Percentiles rank a stretch among this genome's conserved stretches.
phyloP scores from a whole-genome alignment of 345 rosid species.

The Draba incana region DNA sequence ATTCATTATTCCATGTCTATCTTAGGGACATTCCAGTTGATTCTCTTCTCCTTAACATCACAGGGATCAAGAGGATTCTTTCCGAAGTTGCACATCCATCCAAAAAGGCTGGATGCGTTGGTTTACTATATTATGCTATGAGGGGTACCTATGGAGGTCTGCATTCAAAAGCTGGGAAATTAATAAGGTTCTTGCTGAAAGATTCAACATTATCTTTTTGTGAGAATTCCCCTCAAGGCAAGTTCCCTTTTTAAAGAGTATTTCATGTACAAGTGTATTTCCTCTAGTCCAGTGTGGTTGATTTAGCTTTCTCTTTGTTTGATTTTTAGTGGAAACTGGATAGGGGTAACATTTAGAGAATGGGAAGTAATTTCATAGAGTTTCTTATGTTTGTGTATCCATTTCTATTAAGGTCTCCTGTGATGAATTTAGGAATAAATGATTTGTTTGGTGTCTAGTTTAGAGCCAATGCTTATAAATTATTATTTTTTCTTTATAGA shows the following conservation, averaged over 20 bases:
- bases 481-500: not conserved
- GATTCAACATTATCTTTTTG: slow-evolving; percentile 53
- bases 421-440: slow-evolving; percentile 14
- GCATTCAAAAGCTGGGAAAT: slow-evolving; percentile 69
- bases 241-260: slow-evolving; percentile 35
- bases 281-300: slow-evolving; percentile 1
- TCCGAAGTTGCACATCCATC: slow-evolving; percentile 54
- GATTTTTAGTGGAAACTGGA: slow-evolving; percentile 22
- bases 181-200: slow-evolving; percentile 56
- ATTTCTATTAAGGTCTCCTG: not conserved
- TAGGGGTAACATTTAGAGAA: slow-evolving; percentile 8
- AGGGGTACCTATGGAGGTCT: slow-evolving; percentile 60
- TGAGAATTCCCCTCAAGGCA: slow-evolving; percentile 64
- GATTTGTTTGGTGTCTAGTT: slow-evolving; percentile 10
- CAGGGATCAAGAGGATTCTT: slow-evolving; percentile 71
- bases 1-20: slow-evolving; percentile 4
- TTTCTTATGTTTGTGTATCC: slow-evolving; percentile 10
- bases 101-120: slow-evolving; percentile 63
- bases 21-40: slow-evolving; percentile 15
- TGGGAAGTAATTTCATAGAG: slow-evolving; percentile 19
- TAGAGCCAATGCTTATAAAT: slow-evolving; percentile 10
- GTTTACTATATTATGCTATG: slow-evolving; percentile 69
- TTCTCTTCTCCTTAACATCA: slow-evolving; percentile 28
- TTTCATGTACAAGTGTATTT: slow-evolving; percentile 10
- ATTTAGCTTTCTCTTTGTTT: slow-evolving; percentile 5